phyloP scores from a whole-genome alignment of 2,329 filamentous ascomycete species.

The Fusarium globosum region DNA sequence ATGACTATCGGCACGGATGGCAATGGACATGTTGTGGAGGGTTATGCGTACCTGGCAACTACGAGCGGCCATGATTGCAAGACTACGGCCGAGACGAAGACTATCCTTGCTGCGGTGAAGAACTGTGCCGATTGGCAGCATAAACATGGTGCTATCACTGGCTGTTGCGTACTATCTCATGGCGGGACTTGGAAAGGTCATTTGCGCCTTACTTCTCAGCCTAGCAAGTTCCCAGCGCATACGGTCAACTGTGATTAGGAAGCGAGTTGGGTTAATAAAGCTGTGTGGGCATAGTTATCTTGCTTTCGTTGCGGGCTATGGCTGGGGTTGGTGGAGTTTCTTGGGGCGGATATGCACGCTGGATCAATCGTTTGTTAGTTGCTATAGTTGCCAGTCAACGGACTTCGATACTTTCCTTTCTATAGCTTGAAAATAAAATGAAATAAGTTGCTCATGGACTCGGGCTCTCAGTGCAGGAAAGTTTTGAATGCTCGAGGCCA shows the following conservation, averaged over 20 bases:
- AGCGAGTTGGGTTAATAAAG: too few species aligned
- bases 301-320: not conserved
- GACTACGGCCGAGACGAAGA: not conserved
- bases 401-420: fast-evolving
- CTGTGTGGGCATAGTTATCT: fast-evolving
- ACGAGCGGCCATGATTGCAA: not conserved
- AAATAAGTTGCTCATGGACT: fast-evolving
- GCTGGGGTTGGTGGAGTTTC: not conserved
- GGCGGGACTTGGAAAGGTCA: not conserved
- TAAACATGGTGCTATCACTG: not conserved
- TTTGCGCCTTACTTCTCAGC: not conserved
- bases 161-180: not conserved
- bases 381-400: not conserved
- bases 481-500: fast-evolving
- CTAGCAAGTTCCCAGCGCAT: not conserved
- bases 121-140: not conserved
- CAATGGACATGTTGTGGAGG: not conserved
- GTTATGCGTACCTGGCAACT: not conserved
- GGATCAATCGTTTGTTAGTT: fast-evolving
- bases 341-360: fast-evolving
- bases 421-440: not conserved
- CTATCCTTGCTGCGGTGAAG: not conserved
- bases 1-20: not conserved
- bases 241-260: not conserved
- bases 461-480: too few species aligned